Evolutionary conservation across 129 eudicot genomes (phyloP).

Genomic region (Saussurea involucrata): DNA sequence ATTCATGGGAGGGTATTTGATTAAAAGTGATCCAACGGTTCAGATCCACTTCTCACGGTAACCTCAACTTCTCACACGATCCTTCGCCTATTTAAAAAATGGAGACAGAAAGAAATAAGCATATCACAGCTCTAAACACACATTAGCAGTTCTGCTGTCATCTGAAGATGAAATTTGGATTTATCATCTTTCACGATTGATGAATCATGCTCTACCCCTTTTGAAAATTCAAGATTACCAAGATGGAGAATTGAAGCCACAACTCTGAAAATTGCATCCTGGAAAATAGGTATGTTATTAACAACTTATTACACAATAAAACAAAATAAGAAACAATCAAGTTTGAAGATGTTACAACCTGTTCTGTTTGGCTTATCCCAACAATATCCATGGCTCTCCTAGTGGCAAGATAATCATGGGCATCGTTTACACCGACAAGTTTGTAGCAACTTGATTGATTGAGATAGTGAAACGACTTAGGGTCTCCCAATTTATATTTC

Average conservation of each 20-base stretch:
- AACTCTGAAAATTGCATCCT: conserved; percentile 96
- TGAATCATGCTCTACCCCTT: conserved; percentile 85
- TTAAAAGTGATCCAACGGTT: too few species aligned
- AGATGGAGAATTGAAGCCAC: conserved; percentile 98
- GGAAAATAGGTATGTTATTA: conserved; percentile 20
- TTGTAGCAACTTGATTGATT: conserved; percentile 85
- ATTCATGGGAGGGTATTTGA: too few species aligned
- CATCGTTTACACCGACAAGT: conserved; percentile 85
- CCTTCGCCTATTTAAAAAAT: background rate
- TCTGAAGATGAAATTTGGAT: conserved; percentile 91
- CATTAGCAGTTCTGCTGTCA: conserved; percentile 85
- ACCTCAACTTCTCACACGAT: too few species aligned
- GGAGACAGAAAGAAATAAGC: background rate
- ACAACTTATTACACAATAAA: conserved; percentile 5
- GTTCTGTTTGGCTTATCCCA: conserved; percentile 83
- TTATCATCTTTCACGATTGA: conserved; percentile 76
- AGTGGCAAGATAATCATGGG: conserved; percentile 90
- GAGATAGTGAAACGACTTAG: conserved; percentile 83
- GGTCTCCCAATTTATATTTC: conserved; percentile 84
- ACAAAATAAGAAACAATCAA: conserved; percentile 7
- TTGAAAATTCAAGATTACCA: conserved; percentile 84
- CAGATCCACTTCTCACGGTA: too few species aligned
- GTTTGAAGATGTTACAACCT: conserved; percentile 43
- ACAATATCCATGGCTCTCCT: conserved; percentile 98
- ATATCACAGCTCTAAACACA: conserved; percentile 32